A percentile compares a stretch with the other conserved stretches of the same genome.
Conservation (phyloP, 495 filamentous ascomycete genomes). For the Penicillium mononematosum region DNA sequence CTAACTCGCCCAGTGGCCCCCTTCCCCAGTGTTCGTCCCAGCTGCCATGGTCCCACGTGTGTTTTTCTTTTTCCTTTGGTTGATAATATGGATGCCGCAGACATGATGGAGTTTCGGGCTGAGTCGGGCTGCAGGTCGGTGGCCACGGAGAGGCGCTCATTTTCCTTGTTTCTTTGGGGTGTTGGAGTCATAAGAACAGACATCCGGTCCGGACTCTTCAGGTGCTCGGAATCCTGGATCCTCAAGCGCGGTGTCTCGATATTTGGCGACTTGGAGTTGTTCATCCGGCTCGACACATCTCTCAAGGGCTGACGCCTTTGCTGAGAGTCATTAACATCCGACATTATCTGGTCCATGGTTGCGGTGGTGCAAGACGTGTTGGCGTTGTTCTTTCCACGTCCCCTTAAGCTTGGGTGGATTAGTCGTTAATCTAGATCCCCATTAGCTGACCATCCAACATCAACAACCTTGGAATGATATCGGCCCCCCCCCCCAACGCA, state of each 20-base stretch:
- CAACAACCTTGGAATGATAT: not conserved
- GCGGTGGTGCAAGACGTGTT: not conserved
- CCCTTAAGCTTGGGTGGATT: not conserved
- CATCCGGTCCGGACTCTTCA: conserved; percentile 39
- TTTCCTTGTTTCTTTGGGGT: conserved; percentile 43
- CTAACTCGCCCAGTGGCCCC: conserved; percentile 84
- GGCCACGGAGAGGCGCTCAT: conserved; percentile 53
- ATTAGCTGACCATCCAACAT: not conserved
- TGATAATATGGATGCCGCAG: conserved; percentile 63
- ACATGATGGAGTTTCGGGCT: conserved; percentile 71
- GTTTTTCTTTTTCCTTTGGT: conserved; percentile 66
- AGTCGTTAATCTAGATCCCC: not conserved
- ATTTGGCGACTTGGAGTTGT: conserved; percentile 36
- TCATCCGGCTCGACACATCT: conserved; percentile 49
- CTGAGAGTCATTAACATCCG: conserved; percentile 22
- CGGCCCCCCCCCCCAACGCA: not conserved
- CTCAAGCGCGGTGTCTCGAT: conserved; percentile 24
- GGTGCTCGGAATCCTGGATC: conserved; percentile 27
- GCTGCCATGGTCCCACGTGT: conserved; percentile 83
- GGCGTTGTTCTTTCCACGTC: not conserved
- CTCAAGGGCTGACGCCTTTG: conserved; percentile 47
- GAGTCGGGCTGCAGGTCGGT: conserved; percentile 53
- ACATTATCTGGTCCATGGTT: conserved; percentile 23
- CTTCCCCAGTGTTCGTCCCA: conserved; percentile 81
- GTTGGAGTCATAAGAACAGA: conserved; percentile 38